A percentile compares a stretch with the other conserved stretches of the same genome.
phyloP scores from a whole-genome alignment of 257 asterid species.

The Ophiorrhiza pumila region DNA sequence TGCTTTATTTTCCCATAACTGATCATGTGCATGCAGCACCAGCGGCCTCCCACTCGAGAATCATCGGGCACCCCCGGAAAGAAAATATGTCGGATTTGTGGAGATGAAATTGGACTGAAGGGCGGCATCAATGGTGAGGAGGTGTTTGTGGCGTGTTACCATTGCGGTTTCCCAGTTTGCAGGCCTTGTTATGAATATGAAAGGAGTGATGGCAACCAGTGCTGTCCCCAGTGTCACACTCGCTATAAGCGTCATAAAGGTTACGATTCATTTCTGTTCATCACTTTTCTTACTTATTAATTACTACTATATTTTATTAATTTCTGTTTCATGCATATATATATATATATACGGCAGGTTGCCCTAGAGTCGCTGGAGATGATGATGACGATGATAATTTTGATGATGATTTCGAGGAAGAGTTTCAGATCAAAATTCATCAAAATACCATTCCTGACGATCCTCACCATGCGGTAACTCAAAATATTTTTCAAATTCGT shows the following conservation, averaged over 20 bases:
- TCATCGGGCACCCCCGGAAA: neutral
- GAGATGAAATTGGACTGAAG: slow-evolving; percentile 57
- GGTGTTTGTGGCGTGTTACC: slow-evolving; percentile 56
- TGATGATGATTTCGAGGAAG: slow-evolving; percentile 66
- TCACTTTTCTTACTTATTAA: neutral
- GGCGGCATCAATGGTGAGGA: slow-evolving; percentile 50
- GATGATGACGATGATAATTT: slow-evolving; percentile 54
- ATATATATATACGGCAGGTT: too few relatives aligned
- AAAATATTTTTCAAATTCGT: too few relatives aligned
- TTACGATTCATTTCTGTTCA: neutral
- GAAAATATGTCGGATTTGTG: slow-evolving; percentile 56
- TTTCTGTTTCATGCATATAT: neutral
- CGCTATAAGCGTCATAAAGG: slow-evolving; percentile 78
- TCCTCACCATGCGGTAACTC: slow-evolving; percentile 33
- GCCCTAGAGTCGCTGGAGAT: slow-evolving; percentile 66
- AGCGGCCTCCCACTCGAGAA: slow-evolving; percentile 25
- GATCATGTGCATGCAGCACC: slow-evolving; percentile 9
- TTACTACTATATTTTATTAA: too few relatives aligned
- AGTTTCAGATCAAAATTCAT: slow-evolving; percentile 46
- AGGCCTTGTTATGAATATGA: slow-evolving; percentile 71
- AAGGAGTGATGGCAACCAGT: slow-evolving; percentile 68
- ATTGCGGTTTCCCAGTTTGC: slow-evolving; percentile 72
- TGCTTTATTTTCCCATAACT: neutral
- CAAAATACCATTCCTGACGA: slow-evolving; percentile 20
- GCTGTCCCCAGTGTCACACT: slow-evolving; percentile 66